Conservation (phyloP, 805 yeast species). For the Schwanniomyces yamadae region DNA sequence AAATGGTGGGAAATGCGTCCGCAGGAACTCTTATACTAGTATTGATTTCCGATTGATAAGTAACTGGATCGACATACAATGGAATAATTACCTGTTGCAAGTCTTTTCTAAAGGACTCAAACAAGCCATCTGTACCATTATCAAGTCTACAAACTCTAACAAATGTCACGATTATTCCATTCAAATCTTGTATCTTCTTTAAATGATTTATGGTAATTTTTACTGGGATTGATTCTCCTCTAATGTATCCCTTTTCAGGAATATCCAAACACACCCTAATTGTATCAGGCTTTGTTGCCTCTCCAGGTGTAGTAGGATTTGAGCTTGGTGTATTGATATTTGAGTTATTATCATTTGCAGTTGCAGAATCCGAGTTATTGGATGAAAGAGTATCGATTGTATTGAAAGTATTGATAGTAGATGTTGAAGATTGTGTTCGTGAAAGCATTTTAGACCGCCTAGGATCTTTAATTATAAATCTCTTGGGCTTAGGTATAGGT, state of each 20-base stretch:
- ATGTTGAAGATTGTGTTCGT: conserved; percentile 35
- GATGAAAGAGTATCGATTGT: conserved; percentile 32
- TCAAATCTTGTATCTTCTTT: conserved; percentile 63
- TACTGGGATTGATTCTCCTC: conserved; percentile 80
- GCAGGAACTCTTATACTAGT: conserved; percentile 73
- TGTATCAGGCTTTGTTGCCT: conserved; percentile 17
- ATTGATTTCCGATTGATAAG: conserved; percentile 54
- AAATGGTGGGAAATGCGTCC: conserved; percentile 82
- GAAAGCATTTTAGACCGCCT: conserved; percentile 23
- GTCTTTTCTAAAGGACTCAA: conserved; percentile 80
- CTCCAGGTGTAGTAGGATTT: background rate
- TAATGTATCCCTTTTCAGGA: conserved; percentile 65
- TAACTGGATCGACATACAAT: conserved; percentile 68
- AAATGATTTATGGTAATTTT: conserved; percentile 66
- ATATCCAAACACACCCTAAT: conserved; percentile 38
- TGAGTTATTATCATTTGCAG: conserved; percentile 4
- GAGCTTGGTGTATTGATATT: conserved; percentile 6
- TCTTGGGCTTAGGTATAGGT: conserved; percentile 65
- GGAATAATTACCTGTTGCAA: conserved; percentile 76
- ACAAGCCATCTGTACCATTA: conserved; percentile 56
- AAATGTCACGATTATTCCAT: conserved; percentile 75
- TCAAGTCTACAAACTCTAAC: conserved; percentile 73
- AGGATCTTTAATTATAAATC: conserved; percentile 60
- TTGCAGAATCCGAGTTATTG: conserved; percentile 25
- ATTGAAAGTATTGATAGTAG: conserved; percentile 30